phyloP scores from a whole-genome alignment of 176 grass and related monocot genomes.

The Hordeum vulgare region MorexV3_pseudomolecules_assembly NC_058519.1:621832625-621833124 shows the following conservation, averaged over 20 bases:
- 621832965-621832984: not conserved
- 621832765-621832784: not conserved
- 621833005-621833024: not conserved
- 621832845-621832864: constrained; percentile 55
- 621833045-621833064: constrained; percentile 63
- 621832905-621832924: constrained; percentile 50
- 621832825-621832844: constrained; percentile 78
- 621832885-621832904: constrained; percentile 37
- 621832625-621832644: constrained; percentile 63
- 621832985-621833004: not conserved
- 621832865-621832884: constrained; percentile 46
- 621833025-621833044: constrained; percentile 48
- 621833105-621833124: constrained; percentile 43
- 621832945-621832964: constrained; percentile 22
- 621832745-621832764: constrained; percentile 39
- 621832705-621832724: constrained; percentile 78
- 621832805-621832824: not conserved
- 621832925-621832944: constrained; percentile 47
- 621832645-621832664: constrained; percentile 53
- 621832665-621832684: constrained; percentile 93
- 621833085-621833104: constrained; percentile 34
- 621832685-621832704: constrained; percentile 81
- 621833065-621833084: constrained; percentile 30
- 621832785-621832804: not conserved
- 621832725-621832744: constrained; percentile 84